phyloP scores from a whole-genome alignment of 768 basidiomycete genomes.

The Boletus rubropictus region DNA sequence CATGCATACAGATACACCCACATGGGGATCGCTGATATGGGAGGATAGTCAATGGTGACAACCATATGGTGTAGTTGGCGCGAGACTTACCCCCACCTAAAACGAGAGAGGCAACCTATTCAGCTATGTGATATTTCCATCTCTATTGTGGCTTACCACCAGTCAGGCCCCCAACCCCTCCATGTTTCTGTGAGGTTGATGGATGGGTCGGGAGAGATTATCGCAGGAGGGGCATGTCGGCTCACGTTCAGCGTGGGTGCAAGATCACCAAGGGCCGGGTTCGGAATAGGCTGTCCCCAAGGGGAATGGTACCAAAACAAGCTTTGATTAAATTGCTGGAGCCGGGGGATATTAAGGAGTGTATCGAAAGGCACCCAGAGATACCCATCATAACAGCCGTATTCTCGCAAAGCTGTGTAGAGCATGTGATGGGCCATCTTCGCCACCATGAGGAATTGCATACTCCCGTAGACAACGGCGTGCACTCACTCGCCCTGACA shows the following conservation, averaged over 20 bases:
- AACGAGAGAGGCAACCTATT: constrained; percentile 1
- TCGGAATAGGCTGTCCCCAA: constrained; percentile 38
- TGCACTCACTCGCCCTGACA: constrained; percentile 39
- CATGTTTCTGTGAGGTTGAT: constrained; percentile 36
- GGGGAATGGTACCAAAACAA: constrained; percentile 49
- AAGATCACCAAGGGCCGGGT: constrained; percentile 28
- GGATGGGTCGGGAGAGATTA: constrained; percentile 38
- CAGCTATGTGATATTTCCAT: constrained; percentile 1
- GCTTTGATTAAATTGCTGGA: constrained; percentile 41
- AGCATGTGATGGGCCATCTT: constrained; percentile 51
- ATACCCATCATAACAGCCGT: constrained; percentile 45
- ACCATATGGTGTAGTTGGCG: not conserved
- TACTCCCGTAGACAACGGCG: not conserved
- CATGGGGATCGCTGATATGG: constrained; percentile 35
- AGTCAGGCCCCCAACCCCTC: constrained; percentile 37
- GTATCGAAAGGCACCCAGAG: constrained; percentile 51
- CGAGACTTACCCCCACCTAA: constrained; percentile 39
- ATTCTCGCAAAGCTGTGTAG: constrained; percentile 40
- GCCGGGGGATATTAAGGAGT: constrained; percentile 44
- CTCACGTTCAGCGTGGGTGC: constrained; percentile 14
- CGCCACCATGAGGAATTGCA: constrained; percentile 3
- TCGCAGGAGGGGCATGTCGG: constrained; percentile 36
- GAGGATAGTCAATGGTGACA: not conserved
- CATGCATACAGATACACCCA: constrained; percentile 42
- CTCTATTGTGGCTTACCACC: constrained; percentile 35